A percentile compares a stretch with the other conserved stretches of the same genome.
Evolutionary conservation across 352 stramenopile genomes (phyloP).

Genomic region (Globisporangium middletonii): DNA sequence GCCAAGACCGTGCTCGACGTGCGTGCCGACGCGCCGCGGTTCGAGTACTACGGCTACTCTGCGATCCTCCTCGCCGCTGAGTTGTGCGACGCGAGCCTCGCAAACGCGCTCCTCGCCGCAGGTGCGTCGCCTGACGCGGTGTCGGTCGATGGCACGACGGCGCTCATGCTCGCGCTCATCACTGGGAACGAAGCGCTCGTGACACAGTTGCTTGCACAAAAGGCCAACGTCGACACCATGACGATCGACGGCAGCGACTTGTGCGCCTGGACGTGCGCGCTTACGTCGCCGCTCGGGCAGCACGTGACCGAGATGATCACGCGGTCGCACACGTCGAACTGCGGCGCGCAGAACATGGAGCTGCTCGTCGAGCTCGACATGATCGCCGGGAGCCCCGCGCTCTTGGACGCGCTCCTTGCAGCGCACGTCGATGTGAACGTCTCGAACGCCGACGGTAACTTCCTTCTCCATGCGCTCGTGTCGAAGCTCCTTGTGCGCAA

Average conservation of each 20-base stretch:
- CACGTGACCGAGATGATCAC: slow-evolving; percentile 15
- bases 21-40: slow-evolving; percentile 30
- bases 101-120: slow-evolving; percentile 28
- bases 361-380: slow-evolving; percentile 28
- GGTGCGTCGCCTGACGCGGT: slow-evolving; percentile 26
- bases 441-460: slow-evolving; percentile 53
- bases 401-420: slow-evolving; percentile 30
- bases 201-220: slow-evolving; percentile 20
- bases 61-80: slow-evolving; percentile 52
- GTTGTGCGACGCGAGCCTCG: slow-evolving; percentile 24
- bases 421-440: slow-evolving; percentile 47
- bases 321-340: slow-evolving; percentile 5
- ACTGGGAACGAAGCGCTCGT: slow-evolving; percentile 33
- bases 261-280: slow-evolving; percentile 46
- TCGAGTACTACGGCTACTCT: slow-evolving; percentile 43
- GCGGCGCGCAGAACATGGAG: slow-evolving; percentile 14
- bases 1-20: slow-evolving; percentile 39
- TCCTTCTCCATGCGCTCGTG: slow-evolving; percentile 54
- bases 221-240: slow-evolving; percentile 48
- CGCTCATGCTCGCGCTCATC: slow-evolving; percentile 58
- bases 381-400: slow-evolving; percentile 24
- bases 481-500: slow-evolving; percentile 44
- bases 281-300: slow-evolving; percentile 25
- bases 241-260: slow-evolving; percentile 43
- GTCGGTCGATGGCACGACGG: slow-evolving; percentile 30